Percentiles rank a stretch among this genome's conserved stretches.
These are phyloP conservation scores for Penicillium janthinellum DNA, from an alignment of 2,329 filamentous ascomycete genomes.

Conservation along the genomic window DNA sequence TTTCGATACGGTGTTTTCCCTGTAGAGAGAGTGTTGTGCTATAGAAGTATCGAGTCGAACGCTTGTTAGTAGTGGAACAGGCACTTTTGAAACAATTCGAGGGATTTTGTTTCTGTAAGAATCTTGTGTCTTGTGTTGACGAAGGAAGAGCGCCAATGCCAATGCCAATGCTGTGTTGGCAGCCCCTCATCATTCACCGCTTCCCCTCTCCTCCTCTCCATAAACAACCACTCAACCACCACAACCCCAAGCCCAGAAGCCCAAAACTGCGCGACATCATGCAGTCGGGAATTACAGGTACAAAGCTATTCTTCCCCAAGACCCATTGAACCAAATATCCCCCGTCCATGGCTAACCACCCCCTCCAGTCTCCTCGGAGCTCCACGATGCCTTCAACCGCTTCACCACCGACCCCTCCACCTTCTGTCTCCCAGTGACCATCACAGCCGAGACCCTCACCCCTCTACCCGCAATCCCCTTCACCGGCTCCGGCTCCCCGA, in stretches of 20 bases:
- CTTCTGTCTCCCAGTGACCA: conserved; percentile 52
- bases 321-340: conserved; percentile 5
- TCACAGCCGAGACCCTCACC: conserved; percentile 47
- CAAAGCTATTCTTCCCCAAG: neutral
- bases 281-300: conserved; percentile 55
- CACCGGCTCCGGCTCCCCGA: conserved; percentile 38
- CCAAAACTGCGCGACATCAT: conserved; percentile 32
- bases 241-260: neutral
- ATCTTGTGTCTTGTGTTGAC: neutral
- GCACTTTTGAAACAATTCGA: neutral
- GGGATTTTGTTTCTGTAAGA: too few species aligned
- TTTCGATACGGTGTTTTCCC: neutral
- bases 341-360: conserved; percentile 1
- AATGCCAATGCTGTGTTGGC: neutral
- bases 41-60: neutral
- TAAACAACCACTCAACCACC: conserved; percentile 23
- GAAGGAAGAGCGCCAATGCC: neutral
- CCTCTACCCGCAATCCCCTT: conserved; percentile 45
- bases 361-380: conserved; percentile 46
- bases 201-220: conserved; percentile 21
- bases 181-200: conserved; percentile 31
- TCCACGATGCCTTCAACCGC: conserved; percentile 49
- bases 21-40: neutral
- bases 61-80: neutral
- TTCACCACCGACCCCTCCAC: conserved; percentile 45